Evolutionary conservation across 306 rosid species (phyloP).

Genomic region (Cucumis hystrix): DNA sequence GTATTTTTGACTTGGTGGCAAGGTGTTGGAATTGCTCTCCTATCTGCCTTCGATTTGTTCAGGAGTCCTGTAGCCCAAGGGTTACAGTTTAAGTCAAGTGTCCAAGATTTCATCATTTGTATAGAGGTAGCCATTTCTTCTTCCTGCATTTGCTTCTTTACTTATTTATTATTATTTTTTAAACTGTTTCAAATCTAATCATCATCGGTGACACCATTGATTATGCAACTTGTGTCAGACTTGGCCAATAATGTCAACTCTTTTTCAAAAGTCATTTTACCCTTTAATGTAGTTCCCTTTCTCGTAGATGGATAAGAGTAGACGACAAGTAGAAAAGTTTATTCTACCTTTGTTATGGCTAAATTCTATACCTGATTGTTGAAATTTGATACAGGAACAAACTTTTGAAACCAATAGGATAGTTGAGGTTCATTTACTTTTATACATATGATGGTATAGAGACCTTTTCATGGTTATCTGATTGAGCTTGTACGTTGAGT

Average conservation of each 20-base stretch:
- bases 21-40: constrained; percentile 96
- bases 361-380: neutral
- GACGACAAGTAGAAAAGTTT: neutral
- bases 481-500: neutral
- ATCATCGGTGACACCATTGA: neutral
- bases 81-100: constrained; percentile 74
- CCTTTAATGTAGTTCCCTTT: neutral
- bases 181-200: neutral
- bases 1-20: constrained; percentile 99
- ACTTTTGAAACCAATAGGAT: neutral
- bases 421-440: neutral
- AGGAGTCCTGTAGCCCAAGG: constrained; percentile 92
- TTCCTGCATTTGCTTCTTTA: neutral
- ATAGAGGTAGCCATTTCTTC: constrained; percentile 62
- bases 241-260: neutral
- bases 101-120: constrained; percentile 97
- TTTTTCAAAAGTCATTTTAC: neutral
- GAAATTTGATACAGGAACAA: neutral
- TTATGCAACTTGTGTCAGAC: neutral
- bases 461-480: neutral
- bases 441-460: neutral
- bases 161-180: no score
- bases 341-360: neutral
- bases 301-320: neutral
- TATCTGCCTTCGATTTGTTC: constrained; percentile 71